These are phyloP conservation scores for Lagerstroemia fauriei DNA, from an alignment of 441 rosid genomes.

Conservation along the genomic window DNA sequence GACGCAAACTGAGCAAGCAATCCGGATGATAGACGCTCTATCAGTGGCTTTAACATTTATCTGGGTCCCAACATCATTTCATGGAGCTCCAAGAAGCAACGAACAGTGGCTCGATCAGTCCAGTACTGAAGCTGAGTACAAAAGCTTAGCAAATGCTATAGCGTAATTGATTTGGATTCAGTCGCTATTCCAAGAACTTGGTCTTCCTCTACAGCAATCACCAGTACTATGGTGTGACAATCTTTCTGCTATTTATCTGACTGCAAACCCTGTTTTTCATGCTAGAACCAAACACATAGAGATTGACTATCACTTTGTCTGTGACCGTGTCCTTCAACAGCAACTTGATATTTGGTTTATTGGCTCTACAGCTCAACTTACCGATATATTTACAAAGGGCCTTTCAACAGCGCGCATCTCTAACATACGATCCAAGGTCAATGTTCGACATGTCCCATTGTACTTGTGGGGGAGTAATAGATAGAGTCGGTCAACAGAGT, in stretches of 20 bases:
- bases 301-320: background rate
- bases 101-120: background rate
- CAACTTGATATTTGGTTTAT: background rate
- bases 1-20: background rate
- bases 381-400: background rate
- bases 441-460: background rate
- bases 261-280: background rate
- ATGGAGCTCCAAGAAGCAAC: background rate
- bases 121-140: background rate
- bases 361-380: too few relatives aligned
- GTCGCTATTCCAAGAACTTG: background rate
- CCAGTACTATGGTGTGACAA: background rate
- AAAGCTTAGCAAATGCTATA: background rate
- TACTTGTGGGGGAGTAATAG: background rate
- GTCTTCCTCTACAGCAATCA: background rate
- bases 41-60: background rate
- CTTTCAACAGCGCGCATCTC: too few relatives aligned
- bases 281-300: background rate
- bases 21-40: background rate
- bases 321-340: background rate
- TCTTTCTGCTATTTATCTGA: background rate
- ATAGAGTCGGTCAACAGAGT: too few relatives aligned
- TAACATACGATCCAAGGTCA: background rate
- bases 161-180: background rate
- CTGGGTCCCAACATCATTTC: background rate